These are phyloP conservation scores for Nemania bipapillata DNA, from an alignment of 2,329 filamentous ascomycete genomes.

Conservation along the genomic window DNA sequence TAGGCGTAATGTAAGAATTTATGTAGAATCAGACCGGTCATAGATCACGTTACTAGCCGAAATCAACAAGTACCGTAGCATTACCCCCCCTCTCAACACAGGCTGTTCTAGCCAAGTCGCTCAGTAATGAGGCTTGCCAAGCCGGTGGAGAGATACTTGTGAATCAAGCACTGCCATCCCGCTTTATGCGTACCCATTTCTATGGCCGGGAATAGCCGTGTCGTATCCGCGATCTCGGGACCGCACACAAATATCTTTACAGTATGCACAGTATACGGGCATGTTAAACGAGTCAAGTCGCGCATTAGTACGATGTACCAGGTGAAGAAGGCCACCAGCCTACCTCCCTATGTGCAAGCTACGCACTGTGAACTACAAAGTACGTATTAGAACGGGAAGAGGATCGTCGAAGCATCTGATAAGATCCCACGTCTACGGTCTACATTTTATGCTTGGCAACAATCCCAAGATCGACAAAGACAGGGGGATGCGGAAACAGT, in stretches of 20 bases:
- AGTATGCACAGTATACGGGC: background rate
- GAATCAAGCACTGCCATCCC: slow-evolving; percentile 5
- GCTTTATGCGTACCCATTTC: background rate
- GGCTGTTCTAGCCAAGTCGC: slow-evolving; percentile 19
- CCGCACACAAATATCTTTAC: background rate
- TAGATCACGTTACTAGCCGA: slow-evolving; percentile 22
- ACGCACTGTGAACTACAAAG: slow-evolving; percentile 6
- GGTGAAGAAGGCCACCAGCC: slow-evolving; percentile 1
- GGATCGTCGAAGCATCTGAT: background rate
- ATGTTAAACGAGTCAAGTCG: background rate
- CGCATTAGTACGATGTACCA: slow-evolving; percentile 7
- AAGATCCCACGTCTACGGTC: background rate
- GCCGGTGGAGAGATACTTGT: slow-evolving; percentile 5
- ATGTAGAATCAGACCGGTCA: slow-evolving; percentile 24
- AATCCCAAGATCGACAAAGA: background rate
- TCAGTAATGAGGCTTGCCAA: slow-evolving; percentile 23
- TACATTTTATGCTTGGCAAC: too few relatives aligned
- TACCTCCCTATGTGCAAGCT: background rate
- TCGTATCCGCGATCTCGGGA: background rate
- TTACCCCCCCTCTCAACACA: background rate
- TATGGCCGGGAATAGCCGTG: slow-evolving; percentile 13
- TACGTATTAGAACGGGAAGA: background rate
- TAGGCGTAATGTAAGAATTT: background rate
- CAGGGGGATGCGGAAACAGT: background rate
- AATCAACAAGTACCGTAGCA: slow-evolving; percentile 29